A percentile compares a stretch with the other conserved stretches of the same genome.
These are phyloP conservation scores for Akanthomyces lecanii DNA, from an alignment of 2,329 filamentous ascomycete species.

Conservation along the genomic window DNA sequence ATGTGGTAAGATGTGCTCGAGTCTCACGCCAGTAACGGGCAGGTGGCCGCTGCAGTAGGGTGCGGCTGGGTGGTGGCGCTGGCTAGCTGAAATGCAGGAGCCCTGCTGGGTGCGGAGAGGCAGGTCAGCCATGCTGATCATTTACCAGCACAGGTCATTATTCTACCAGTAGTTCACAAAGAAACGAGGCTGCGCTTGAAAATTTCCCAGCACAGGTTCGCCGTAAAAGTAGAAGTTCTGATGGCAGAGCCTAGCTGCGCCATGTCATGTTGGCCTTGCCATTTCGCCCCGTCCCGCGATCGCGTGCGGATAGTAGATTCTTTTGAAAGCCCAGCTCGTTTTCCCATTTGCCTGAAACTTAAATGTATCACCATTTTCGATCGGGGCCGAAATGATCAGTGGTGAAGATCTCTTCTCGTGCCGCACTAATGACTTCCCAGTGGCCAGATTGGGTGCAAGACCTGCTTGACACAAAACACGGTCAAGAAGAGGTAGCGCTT, in stretches of 20 bases:
- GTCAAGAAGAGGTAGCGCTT: background rate
- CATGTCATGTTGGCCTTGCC: background rate
- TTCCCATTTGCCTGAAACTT: background rate
- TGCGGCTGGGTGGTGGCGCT: slow-evolving; percentile 5
- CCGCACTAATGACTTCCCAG: background rate
- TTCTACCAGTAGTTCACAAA: background rate
- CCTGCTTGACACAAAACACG: background rate
- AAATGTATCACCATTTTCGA: background rate
- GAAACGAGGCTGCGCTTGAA: background rate
- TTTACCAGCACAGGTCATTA: background rate
- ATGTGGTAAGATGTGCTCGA: background rate
- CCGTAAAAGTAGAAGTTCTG: background rate
- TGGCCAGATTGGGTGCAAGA: background rate
- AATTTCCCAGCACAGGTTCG: background rate
- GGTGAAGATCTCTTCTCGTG: background rate
- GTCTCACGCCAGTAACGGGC: background rate
- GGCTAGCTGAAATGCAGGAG: background rate
- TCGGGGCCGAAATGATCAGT: background rate
- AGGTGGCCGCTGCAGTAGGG: background rate
- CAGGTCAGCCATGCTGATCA: slow-evolving; percentile 1
- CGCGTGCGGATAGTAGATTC: background rate
- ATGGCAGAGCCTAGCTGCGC: background rate
- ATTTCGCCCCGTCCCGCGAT: background rate
- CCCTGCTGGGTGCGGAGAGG: background rate
- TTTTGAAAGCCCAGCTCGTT: background rate